Evolutionary conservation across 768 basidiomycete genomes (phyloP), one percentile per base, ranked within the genome.

Genomic region (Mycena sanguinolenta): DNA sequence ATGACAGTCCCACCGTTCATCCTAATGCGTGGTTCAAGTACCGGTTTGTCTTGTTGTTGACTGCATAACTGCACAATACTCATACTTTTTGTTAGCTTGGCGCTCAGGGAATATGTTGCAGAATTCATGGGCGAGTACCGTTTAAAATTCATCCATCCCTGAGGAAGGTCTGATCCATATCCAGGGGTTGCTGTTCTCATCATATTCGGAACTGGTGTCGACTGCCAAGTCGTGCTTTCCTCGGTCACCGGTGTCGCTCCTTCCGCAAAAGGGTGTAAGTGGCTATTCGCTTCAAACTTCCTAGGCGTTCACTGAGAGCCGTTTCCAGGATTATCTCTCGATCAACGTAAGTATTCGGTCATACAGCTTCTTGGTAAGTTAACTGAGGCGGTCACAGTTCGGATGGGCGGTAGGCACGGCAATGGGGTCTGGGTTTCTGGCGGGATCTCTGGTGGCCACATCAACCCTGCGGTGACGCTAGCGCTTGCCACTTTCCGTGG

Each of bases 381-480:
- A 5, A 28, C 42, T 63, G 28, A 58, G 0, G 27, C 25, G 19
- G 5, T 27, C 14, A 9, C 36, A 67, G 69, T 82, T 90, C 50
- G 88, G 87, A 42, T 91, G 90, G 89, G 89, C 83, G 6, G 77
- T 84, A 63, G 90, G 91, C 28, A 82, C 88, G 4, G 87, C 89
- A 12, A 81, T 93, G 77, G 92, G 91, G 91, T 91, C 13, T 93
- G 90, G 91, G 84, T 89, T 4, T 85, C 86, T 25, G 86, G 85
- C 58, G 89, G 90, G 54, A 85, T 92, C 65, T 92, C 92, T 54
- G 92, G 91, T 8, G 92, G 91, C 32, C 92, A 94, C 74, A 87
- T 93, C 70, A 93, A 93, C 75, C 92, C 92, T 39, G 90, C 90
- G 36, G 91, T 90, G 28, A 95, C 94, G 21, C 79, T 95, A 58